These are phyloP conservation scores for Candida caryicola DNA, from an alignment of 805 yeast species.

Conservation along the genomic window DNA sequence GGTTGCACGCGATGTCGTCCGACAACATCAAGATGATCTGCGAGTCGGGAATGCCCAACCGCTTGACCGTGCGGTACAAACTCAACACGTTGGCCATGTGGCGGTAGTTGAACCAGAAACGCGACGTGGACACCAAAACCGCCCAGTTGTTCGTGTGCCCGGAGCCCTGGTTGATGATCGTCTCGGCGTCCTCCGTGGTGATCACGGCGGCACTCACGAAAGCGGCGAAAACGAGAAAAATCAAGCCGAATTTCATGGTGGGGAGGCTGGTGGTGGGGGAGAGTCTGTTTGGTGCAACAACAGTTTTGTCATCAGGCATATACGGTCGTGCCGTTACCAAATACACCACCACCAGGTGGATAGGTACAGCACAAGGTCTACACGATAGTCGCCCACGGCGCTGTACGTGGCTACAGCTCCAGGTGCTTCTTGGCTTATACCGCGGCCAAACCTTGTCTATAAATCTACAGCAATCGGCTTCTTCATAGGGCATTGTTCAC, in stretches of 20 bases:
- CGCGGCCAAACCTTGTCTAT: too few species aligned
- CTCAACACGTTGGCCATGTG: conserved; percentile 96
- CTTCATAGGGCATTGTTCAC: too few species aligned
- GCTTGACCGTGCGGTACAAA: conserved; percentile 91
- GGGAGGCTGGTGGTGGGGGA: too few species aligned
- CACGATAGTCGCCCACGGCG: too few species aligned
- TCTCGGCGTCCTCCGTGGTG: conserved; percentile 19
- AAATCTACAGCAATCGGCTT: too few species aligned
- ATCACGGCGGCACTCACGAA: conserved; percentile 11
- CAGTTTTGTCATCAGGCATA: too few species aligned
- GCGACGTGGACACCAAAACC: conserved; percentile 88
- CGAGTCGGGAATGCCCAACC: conserved; percentile 96
- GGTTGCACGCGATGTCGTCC: conserved; percentile 96
- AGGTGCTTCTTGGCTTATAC: too few species aligned
- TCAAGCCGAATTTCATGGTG: background rate
- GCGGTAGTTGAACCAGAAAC: conserved; percentile 98
- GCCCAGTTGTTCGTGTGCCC: conserved; percentile 75
- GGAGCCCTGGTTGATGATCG: conserved; percentile 24
- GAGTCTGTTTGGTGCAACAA: too few species aligned
- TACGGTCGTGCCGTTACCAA: too few species aligned
- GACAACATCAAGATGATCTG: conserved; percentile 94
- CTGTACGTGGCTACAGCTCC: too few species aligned
- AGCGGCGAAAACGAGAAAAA: background rate
- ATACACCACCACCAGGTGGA: too few species aligned
- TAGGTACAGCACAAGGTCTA: too few species aligned